phyloP scores from a whole-genome alignment of 2,329 filamentous ascomycete genomes.

The Neoscytalidium dimidiatum region DNA sequence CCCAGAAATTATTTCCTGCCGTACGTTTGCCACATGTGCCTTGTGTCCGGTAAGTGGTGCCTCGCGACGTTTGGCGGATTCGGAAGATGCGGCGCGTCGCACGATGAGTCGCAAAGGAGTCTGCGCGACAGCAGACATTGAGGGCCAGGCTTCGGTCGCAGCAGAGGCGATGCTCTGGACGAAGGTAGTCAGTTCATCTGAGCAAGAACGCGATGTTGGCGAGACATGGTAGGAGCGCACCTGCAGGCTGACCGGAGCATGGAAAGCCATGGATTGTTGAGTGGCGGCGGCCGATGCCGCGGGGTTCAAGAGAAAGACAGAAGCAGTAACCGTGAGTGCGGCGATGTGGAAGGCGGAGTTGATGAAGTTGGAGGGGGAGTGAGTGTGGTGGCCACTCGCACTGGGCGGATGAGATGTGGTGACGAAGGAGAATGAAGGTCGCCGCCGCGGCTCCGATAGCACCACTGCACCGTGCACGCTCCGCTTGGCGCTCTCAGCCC shows the following conservation, averaged over 20 bases:
- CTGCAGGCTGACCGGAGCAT: conserved; percentile 49
- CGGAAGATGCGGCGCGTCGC: conserved; percentile 26
- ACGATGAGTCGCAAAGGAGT: conserved; percentile 35
- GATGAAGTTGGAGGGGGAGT: not conserved
- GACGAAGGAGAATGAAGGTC: conserved; percentile 16
- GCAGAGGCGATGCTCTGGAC: conserved; percentile 47
- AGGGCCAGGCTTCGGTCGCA: conserved; percentile 42
- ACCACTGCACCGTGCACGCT: not conserved
- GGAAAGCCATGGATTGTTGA: conserved; percentile 51
- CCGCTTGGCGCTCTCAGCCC: not conserved
- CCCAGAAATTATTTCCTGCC: not conserved
- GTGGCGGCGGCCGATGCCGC: conserved; percentile 17
- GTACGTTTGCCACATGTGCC: not conserved
- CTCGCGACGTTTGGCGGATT: conserved; percentile 22
- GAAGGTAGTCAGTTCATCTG: conserved; percentile 25
- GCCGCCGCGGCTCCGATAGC: conserved; percentile 15
- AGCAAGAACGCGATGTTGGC: conserved; percentile 22
- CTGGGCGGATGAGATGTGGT: conserved; percentile 8
- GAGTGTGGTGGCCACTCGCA: conserved; percentile 13
- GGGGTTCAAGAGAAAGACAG: conserved; percentile 8
- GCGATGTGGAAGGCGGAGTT: not conserved
- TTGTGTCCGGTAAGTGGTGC: not conserved
- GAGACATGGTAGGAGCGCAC: conserved; percentile 40
- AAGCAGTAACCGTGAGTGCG: not conserved
- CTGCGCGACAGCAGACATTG: conserved; percentile 40